phyloP scores from a whole-genome alignment of 2,329 filamentous ascomycete species.

The Colletotrichum camelliae region DNA sequence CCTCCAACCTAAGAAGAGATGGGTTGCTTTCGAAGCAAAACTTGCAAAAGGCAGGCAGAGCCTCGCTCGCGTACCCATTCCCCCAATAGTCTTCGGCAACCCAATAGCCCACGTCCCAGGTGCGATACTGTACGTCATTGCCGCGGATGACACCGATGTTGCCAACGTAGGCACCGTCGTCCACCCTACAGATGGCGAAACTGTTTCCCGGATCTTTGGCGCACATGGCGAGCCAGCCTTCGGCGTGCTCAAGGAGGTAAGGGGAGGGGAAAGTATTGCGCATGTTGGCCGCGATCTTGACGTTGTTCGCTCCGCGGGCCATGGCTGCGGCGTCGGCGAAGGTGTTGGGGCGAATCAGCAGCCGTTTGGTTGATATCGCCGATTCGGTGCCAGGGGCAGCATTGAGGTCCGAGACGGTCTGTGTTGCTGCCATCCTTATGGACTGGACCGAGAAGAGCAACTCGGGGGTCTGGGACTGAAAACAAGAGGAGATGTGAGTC shows the following conservation, averaged over 20 bases:
- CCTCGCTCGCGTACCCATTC: constrained; percentile 49
- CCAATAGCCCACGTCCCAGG: constrained; percentile 57
- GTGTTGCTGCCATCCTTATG: neutral
- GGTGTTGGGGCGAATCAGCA: constrained; percentile 5
- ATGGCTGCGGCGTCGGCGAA: constrained; percentile 12
- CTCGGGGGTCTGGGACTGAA: neutral
- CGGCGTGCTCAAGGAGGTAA: constrained; percentile 32
- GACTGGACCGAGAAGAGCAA: neutral
- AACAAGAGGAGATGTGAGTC: neutral
- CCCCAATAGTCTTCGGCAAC: constrained; percentile 48
- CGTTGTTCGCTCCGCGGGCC: constrained; percentile 11
- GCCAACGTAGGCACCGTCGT: constrained; percentile 42
- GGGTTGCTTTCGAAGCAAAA: constrained; percentile 52
- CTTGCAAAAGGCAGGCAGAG: constrained; percentile 37
- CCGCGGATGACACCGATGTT: constrained; percentile 42
- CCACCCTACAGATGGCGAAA: constrained; percentile 38
- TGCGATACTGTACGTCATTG: constrained; percentile 44
- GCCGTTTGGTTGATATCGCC: neutral
- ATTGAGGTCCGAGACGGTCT: neutral
- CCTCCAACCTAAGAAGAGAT: constrained; percentile 47
- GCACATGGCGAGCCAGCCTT: constrained; percentile 28
- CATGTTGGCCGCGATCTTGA: constrained; percentile 12
- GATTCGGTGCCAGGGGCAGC: neutral
- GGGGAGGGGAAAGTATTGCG: constrained; percentile 21
- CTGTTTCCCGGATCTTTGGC: constrained; percentile 26